Conservation (phyloP, 2,329 filamentous ascomycete genomes). For the Dactylellina leptospora region DNA sequence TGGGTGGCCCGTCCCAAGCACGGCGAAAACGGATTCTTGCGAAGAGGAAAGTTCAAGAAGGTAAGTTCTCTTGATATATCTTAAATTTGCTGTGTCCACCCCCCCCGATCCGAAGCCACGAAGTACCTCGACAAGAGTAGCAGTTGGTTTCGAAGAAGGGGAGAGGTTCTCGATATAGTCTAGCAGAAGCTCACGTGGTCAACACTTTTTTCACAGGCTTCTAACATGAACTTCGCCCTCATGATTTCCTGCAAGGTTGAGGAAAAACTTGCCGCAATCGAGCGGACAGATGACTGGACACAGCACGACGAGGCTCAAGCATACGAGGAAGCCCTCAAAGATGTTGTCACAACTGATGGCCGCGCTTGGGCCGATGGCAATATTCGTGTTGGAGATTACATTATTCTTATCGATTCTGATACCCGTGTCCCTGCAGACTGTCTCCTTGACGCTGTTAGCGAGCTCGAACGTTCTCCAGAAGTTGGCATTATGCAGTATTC, state of each 20-base stretch:
- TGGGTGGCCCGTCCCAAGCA: constrained; percentile 74
- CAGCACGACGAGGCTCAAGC: constrained; percentile 73
- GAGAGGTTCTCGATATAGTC: constrained; percentile 2
- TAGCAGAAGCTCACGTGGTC: constrained; percentile 45
- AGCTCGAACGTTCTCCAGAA: constrained; percentile 81
- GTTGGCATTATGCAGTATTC: constrained; percentile 82
- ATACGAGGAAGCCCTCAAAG: constrained; percentile 72
- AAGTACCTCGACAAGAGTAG: background rate
- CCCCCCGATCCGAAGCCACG: background rate
- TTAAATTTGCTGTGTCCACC: constrained; percentile 56
- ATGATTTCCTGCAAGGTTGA: constrained; percentile 76
- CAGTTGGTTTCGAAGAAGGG: background rate
- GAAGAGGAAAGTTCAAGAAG: constrained; percentile 69
- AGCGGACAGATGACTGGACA: constrained; percentile 71
- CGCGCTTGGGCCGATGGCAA: constrained; percentile 84
- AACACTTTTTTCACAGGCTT: constrained; percentile 67
- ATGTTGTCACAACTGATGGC: constrained; percentile 73
- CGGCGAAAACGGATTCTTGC: constrained; percentile 70
- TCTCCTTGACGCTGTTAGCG: constrained; percentile 78
- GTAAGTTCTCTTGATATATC: constrained; percentile 57
- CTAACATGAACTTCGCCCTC: constrained; percentile 76
- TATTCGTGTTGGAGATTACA: constrained; percentile 85
- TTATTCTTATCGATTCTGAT: constrained; percentile 79
- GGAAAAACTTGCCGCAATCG: constrained; percentile 70
- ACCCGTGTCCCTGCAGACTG: constrained; percentile 81